Base-by-base conservation (phyloP, 495 filamentous ascomycete species). In the Aspergillus taichungensis region DNA sequence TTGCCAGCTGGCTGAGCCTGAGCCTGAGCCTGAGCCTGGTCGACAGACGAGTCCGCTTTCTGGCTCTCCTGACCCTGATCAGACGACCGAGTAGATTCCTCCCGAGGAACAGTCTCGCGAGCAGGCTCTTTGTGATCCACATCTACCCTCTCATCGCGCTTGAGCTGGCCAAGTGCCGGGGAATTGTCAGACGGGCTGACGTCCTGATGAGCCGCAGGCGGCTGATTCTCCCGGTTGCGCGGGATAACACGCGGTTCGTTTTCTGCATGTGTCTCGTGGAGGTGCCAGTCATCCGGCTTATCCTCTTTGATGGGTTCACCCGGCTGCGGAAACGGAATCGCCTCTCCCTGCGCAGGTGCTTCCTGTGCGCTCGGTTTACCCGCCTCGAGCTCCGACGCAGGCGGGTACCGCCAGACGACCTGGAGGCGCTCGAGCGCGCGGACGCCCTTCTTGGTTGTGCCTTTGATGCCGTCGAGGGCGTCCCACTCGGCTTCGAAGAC, bases 351-450 rank as follows among this genome's bases (percentile, higher is more conserved):
- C 3, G 45, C 42, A 2, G 49, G 43, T 3, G 39, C 46, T 7
- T 31, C 27, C 27, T 63, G 59, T 6, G 37, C 52, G n/a, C 42
- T 51, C 5, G 32, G 30, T 40, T 43, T 49, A 50, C 66, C 39
- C 27, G 53, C 27, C 13, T 28, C 45, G 36, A 54, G 47, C 18
- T 53, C 44, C 18, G 55, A 47, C 4, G 62, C 34, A 10, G 52
- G n/a, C 11, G 67, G 54, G 51, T 74, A 67, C 35, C 70, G 72
- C 92, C 92, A 98, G 4, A 95, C 85, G 7, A 96, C 87, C 13
- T 88, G 80, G n/a, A 96, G 58, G 13, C 76, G 76, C 54, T 98
- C 91, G 3, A 94, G 76, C 1, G 88, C 87, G 33, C 79, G 72
- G 6, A 82, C 84, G 0, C 92, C 92, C 57, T 94, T 92, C 35